Base-by-base conservation (phyloP, 768 basidiomycete genomes). In the Pisolithus albus region DNA sequence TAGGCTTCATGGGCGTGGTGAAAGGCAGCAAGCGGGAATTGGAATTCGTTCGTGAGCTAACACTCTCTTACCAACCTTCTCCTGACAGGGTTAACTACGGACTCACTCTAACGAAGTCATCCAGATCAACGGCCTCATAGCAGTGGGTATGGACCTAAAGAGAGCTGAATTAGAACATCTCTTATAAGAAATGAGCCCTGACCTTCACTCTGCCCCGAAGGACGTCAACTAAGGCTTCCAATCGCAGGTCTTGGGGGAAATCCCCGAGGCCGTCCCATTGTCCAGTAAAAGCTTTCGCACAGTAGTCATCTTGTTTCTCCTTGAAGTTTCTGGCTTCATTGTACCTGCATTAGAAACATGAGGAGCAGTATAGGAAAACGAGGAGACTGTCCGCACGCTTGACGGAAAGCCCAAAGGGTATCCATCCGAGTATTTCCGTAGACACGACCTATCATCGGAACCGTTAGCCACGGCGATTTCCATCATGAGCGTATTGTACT, bases 1-100 rank as follows among this genome's bases (percentile, higher is more conserved):
- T 90, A 96, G 1, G 91, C 82, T 64, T 95, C 92, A 50, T 90
- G 84, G 7, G 92, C 93, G 61, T 90, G 86, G 60, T 93, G 90
- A 62, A 93, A 83, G 6, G 88, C 85, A 6, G 86, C 80, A 26
- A 93, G 75, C 1, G 82, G 77, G 62, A 92, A 92, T 59, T 90
- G 71, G 74, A 94, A 97, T 67, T 96, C 93, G 63, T 95, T 89
- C 34, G 89, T 83, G 46, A 96, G 75, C 81, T 92, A 15, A 34
- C 11, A 34, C 11, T 13, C 34, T 26, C 5, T 34, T 34, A 34
- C 4, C 13, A 15, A 3, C 34, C 51, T 19, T n/a, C 11, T 36
- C n/a, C 5, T 34, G 46, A 34, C 21, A 38, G 49, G 41, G 18
- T 13, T 28, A n/a, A 7, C 46, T 21, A 19, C 24, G 32, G 41